These are phyloP conservation scores for Dactylellina parvicollis DNA, from an alignment of 2,329 filamentous ascomycete species.

Conservation along the genomic window DNA sequence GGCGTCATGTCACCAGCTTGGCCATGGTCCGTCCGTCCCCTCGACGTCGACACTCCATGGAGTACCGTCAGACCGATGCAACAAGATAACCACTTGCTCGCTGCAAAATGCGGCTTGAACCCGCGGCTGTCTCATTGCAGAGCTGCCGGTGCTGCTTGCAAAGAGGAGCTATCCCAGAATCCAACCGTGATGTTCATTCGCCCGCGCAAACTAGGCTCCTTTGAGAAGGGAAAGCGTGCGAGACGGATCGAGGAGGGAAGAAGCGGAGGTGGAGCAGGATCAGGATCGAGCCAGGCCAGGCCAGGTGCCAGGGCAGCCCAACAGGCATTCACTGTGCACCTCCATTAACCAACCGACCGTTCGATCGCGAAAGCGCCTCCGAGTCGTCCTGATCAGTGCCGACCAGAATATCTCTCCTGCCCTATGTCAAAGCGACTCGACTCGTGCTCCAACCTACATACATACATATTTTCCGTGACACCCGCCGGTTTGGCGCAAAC, in stretches of 20 bases:
- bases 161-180: slow-evolving; percentile 16
- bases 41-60: no score
- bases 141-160: neutral
- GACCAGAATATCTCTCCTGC: slow-evolving; percentile 6
- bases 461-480: neutral
- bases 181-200: slow-evolving; percentile 20
- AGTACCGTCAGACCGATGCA: no score
- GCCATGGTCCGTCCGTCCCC: no score
- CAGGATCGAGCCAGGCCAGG: slow-evolving; percentile 1
- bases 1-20: no score
- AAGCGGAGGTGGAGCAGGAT: slow-evolving; percentile 32
- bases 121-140: neutral
- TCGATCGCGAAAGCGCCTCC: neutral
- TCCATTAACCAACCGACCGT: neutral
- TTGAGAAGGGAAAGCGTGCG: slow-evolving; percentile 7
- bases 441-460: neutral
- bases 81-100: no score
- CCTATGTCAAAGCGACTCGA: neutral
- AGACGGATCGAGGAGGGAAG: slow-evolving; percentile 37
- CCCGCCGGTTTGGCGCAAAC: slow-evolving; percentile 15
- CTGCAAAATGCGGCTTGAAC: no score
- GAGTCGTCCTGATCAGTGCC: slow-evolving; percentile 2
- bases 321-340: no score
- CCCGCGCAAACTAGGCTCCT: slow-evolving; percentile 13
- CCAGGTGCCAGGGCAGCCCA: neutral